A percentile compares a stretch with the other conserved stretches of the same genome.
These are phyloP conservation scores for Fusarium sororula DNA, from an alignment of 2,329 filamentous ascomycete species.

Conservation along the genomic window DNA sequence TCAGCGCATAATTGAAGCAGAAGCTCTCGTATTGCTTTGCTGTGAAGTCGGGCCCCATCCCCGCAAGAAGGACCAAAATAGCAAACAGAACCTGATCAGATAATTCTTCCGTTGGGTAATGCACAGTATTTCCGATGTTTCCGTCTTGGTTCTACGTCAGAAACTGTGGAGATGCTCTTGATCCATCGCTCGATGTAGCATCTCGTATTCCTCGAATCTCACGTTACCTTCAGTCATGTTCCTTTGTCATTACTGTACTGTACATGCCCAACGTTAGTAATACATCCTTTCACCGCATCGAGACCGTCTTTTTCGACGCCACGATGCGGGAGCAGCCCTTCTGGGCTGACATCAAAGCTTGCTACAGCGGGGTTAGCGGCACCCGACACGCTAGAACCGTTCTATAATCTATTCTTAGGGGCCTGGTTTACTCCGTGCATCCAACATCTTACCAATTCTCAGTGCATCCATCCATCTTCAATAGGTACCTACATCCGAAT, in stretches of 20 bases:
- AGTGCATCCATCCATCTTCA: neutral
- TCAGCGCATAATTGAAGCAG: neutral
- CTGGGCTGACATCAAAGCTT: slow-evolving; percentile 4
- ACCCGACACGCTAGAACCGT: neutral
- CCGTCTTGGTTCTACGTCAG: slow-evolving; percentile 7
- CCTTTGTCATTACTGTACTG: neutral
- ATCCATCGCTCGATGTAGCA: neutral
- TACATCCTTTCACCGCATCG: slow-evolving; percentile 11
- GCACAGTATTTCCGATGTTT: slow-evolving; percentile 4
- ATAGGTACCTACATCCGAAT: neutral
- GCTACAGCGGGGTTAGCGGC: slow-evolving; percentile 9
- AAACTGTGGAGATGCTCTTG: neutral
- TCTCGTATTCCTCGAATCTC: neutral
- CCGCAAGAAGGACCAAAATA: slow-evolving; percentile 2
- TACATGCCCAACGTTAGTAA: neutral
- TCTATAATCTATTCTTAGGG: neutral
- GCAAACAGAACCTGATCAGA: neutral
- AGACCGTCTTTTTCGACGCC: neutral
- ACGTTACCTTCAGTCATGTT: neutral
- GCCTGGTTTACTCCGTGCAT: neutral
- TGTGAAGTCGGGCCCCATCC: neutral
- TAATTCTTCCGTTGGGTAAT: slow-evolving; percentile 1
- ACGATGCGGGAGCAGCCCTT: slow-evolving; percentile 2
- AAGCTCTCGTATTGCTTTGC: slow-evolving; percentile 12
- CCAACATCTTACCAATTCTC: neutral